Evolutionary conservation across 495 filamentous ascomycete genomes (phyloP).

Genomic region (Thozetella sp.): DNA sequence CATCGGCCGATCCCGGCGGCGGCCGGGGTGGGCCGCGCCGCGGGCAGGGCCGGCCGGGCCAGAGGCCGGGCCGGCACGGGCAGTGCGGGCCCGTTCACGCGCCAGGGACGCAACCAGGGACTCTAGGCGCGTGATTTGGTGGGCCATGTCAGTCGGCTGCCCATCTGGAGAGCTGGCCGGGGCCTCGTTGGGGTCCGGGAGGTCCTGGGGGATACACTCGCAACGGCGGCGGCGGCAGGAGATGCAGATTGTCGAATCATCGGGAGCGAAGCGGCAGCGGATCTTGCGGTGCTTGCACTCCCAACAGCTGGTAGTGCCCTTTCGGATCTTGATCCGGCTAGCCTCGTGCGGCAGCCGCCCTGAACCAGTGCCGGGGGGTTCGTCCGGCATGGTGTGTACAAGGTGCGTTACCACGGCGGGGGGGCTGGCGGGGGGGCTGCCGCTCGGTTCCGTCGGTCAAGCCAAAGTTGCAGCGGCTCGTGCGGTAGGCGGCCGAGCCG

Average conservation of each 20-base stretch:
- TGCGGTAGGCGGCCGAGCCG: no score
- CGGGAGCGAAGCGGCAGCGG: neutral
- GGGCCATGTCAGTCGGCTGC: neutral
- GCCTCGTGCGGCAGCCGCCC: no score
- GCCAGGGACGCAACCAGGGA: neutral
- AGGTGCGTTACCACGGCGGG: no score
- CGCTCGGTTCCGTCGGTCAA: no score
- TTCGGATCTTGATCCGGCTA: neutral
- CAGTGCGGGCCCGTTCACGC: neutral
- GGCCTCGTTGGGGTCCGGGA: neutral
- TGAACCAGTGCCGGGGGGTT: no score
- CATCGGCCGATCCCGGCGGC: neutral
- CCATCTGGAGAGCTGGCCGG: neutral
- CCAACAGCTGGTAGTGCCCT: neutral
- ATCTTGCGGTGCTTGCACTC: neutral
- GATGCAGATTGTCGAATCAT: neutral
- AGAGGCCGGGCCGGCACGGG: no score
- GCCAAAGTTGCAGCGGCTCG: no score
- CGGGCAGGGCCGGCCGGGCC: no score
- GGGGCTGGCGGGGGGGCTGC: no score
- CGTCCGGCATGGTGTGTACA: no score
- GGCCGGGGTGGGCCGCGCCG: no score
- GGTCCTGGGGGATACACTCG: neutral
- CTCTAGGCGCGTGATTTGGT: neutral
- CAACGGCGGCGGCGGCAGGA: neutral